Evolutionary conservation across 768 basidiomycete species (phyloP).

Genomic region (Suillus placidus): DNA sequence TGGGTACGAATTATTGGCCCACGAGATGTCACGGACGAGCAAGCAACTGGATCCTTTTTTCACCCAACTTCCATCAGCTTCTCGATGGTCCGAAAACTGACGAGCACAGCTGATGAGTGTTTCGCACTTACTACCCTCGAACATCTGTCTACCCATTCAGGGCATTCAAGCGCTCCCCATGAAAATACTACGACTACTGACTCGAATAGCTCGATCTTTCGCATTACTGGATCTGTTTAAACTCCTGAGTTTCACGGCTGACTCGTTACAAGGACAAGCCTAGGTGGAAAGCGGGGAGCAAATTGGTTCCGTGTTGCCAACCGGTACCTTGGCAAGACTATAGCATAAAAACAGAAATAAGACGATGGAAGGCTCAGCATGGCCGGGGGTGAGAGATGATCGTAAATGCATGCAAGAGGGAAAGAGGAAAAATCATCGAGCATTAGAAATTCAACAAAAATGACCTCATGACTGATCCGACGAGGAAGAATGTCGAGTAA

Average conservation of each 20-base stretch:
- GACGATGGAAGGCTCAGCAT: too few relatives aligned
- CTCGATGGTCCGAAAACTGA: neutral
- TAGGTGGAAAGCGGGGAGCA: neutral
- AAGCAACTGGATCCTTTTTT: neutral
- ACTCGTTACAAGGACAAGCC: neutral
- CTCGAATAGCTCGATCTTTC: neutral
- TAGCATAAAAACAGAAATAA: too few relatives aligned
- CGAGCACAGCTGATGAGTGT: neutral
- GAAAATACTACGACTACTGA: neutral
- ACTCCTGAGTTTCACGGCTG: neutral
- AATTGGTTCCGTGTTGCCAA: neutral
- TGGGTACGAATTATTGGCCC: neutral
- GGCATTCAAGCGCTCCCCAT: neutral
- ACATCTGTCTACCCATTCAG: neutral
- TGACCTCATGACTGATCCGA: too few relatives aligned
- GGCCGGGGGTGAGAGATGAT: too few relatives aligned
- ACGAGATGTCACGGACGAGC: neutral
- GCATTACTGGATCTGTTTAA: neutral
- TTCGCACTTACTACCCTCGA: neutral
- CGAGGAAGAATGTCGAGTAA: too few relatives aligned
- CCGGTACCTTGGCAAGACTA: neutral
- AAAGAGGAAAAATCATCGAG: too few relatives aligned
- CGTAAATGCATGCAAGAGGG: too few relatives aligned
- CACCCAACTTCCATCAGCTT: neutral
- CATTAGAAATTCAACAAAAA: too few relatives aligned